A percentile compares a stretch with the other conserved stretches of the same genome.
Evolutionary conservation across 192 early-diverging fungal genomes (phyloP).

Genomic region (Rhizoclosmatium globosum): DNA sequence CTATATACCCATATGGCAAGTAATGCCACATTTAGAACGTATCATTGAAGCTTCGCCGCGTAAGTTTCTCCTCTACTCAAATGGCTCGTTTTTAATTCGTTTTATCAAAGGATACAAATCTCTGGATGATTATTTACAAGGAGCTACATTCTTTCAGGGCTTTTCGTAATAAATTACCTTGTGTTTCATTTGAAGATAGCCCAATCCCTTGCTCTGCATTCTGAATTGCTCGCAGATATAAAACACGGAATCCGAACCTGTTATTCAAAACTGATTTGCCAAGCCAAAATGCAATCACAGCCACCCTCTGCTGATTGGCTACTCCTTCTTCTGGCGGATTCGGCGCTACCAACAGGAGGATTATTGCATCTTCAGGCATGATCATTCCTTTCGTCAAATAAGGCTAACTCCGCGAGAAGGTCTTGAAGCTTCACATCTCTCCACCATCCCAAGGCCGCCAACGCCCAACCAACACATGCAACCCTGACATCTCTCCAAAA

Average conservation of each 20-base stretch:
- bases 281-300: too few species aligned
- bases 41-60: conserved; percentile 61
- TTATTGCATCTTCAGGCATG: conserved; percentile 95
- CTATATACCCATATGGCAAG: conserved; percentile 84
- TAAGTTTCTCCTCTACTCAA: too few species aligned
- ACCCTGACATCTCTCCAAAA: not conserved
- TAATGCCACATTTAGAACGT: conserved; percentile 92
- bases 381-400: conserved; percentile 72
- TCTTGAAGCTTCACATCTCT: conserved; percentile 85
- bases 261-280: too few species aligned
- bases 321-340: conserved; percentile 87
- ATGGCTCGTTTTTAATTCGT: too few species aligned
- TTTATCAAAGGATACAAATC: too few species aligned
- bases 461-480: not conserved
- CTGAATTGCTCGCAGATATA: too few species aligned
- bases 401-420: not conserved
- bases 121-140: conserved; percentile 7
- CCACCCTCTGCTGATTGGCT: conserved; percentile 60
- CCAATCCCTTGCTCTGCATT: too few species aligned
- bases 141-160: conserved; percentile 5
- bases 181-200: too few species aligned
- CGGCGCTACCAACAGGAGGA: conserved; percentile 92
- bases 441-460: conserved; percentile 15
- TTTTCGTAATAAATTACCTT: too few species aligned
- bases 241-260: too few species aligned